phyloP scores from a whole-genome alignment of 352 stramenopile genomes.

The Pythium aristosporum region DNA sequence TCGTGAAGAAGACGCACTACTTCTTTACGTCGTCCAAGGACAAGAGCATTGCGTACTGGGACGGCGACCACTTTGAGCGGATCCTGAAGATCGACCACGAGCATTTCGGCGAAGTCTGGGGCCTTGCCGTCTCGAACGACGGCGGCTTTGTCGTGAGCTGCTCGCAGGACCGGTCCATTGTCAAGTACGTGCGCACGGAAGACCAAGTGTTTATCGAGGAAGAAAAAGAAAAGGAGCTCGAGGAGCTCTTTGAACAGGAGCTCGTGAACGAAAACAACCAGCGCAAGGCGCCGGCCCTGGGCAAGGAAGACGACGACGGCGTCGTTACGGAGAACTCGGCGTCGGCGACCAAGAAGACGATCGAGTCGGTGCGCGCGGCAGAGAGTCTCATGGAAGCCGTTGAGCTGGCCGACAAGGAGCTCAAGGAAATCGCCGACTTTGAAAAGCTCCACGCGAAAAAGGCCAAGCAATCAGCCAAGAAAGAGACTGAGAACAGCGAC shows the following conservation, averaged over 20 bases:
- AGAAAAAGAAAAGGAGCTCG: slow-evolving; percentile 95
- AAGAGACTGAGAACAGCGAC: slow-evolving; percentile 53
- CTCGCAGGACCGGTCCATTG: slow-evolving; percentile 96
- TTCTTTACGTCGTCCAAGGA: slow-evolving; percentile 99
- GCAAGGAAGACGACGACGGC: slow-evolving; percentile 53
- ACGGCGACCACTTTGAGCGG: slow-evolving; percentile 97
- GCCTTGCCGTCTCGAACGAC: slow-evolving; percentile 87
- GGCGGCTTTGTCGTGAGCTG: slow-evolving; percentile 95
- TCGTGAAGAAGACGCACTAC: slow-evolving; percentile 96
- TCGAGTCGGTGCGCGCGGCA: slow-evolving; percentile 89
- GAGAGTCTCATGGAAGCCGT: slow-evolving; percentile 95
- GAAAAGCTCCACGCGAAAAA: slow-evolving; percentile 67
- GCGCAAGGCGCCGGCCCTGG: slow-evolving; percentile 57
- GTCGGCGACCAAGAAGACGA: slow-evolving; percentile 89
- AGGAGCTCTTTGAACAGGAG: slow-evolving; percentile 95
- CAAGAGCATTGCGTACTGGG: slow-evolving; percentile 97
- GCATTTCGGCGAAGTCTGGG: slow-evolving; percentile 88
- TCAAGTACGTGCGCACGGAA: slow-evolving; percentile 97
- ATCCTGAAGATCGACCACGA: slow-evolving; percentile 78
- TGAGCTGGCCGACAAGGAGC: slow-evolving; percentile 91
- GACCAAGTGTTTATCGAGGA: slow-evolving; percentile 98
- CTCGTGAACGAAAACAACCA: slow-evolving; percentile 81
- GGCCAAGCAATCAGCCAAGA: slow-evolving; percentile 37
- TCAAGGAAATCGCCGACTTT: slow-evolving; percentile 82
- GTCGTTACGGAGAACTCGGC: slow-evolving; percentile 53